A percentile compares a stretch with the other conserved stretches of the same genome.
These are phyloP conservation scores for Pythium coloratum DNA, from an alignment of 352 stramenopile species.

Conservation along the genomic window DNA sequence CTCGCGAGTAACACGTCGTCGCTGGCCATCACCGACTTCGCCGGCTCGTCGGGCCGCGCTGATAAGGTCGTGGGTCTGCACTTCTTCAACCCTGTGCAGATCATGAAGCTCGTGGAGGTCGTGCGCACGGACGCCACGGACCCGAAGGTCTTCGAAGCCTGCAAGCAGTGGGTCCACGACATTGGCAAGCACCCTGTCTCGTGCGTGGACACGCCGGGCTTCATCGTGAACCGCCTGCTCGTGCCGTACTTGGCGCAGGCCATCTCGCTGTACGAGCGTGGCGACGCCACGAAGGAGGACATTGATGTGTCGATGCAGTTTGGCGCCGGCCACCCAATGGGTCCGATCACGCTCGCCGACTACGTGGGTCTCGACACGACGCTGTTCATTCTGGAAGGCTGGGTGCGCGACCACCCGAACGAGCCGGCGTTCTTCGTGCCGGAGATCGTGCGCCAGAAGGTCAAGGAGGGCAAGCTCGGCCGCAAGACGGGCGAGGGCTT, in stretches of 20 bases:
- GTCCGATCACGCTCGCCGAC: constrained; percentile 92
- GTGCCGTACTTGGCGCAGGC: constrained; percentile 84
- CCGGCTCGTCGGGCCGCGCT: constrained; percentile 87
- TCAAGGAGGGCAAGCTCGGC: constrained; percentile 93
- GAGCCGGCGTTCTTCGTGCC: constrained; percentile 96
- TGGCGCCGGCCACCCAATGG: constrained; percentile 97
- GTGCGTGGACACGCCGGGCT: constrained; percentile 96
- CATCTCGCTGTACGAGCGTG: constrained; percentile 93
- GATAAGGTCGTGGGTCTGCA: constrained; percentile 96
- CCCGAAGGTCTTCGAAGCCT: constrained; percentile 88
- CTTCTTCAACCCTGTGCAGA: constrained; percentile 98
- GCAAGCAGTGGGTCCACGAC: constrained; percentile 88
- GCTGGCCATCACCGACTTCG: constrained; percentile 94
- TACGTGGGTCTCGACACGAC: constrained; percentile 97
- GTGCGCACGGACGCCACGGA: constrained; percentile 94
- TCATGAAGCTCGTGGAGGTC: constrained; percentile 97
- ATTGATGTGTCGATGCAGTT: constrained; percentile 98
- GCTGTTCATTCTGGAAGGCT: constrained; percentile 95
- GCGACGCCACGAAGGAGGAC: constrained; percentile 94
- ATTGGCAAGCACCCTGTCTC: constrained; percentile 95
- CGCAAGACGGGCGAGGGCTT: constrained; percentile 97
- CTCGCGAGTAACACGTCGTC: constrained; percentile 98
- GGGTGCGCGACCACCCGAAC: constrained; percentile 94
- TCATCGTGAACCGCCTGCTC: constrained; percentile 96
- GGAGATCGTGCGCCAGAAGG: constrained; percentile 89